Percentiles rank a stretch among this genome's conserved stretches.
Evolutionary conservation across 2,329 filamentous ascomycete genomes (phyloP).

Genomic region (Magnaporthiopsis incrustans): DNA sequence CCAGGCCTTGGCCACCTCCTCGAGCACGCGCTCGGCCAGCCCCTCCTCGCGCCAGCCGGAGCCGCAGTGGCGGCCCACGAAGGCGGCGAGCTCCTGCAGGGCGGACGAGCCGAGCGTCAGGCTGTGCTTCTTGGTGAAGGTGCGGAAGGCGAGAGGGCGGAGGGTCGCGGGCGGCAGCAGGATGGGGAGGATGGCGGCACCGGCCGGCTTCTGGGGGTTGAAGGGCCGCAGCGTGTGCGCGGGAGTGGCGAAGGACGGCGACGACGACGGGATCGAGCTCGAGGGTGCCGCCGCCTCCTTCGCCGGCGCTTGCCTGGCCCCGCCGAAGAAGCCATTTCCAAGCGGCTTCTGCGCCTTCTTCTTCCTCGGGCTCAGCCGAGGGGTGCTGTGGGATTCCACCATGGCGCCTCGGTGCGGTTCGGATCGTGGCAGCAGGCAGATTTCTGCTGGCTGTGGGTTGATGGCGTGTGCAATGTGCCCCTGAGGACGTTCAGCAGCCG

Average conservation of each 20-base stretch:
- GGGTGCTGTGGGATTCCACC: slow-evolving; percentile 11
- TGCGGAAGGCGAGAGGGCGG: slow-evolving; percentile 84
- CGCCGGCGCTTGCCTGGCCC: slow-evolving; percentile 17
- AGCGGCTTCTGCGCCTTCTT: slow-evolving; percentile 21
- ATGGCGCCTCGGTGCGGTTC: neutral
- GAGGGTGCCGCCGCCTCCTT: slow-evolving; percentile 18
- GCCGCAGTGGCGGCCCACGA: slow-evolving; percentile 89
- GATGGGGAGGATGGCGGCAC: slow-evolving; percentile 68
- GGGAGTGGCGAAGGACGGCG: slow-evolving; percentile 83
- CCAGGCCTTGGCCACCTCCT: slow-evolving; percentile 87
- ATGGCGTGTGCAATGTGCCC: neutral
- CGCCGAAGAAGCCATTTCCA: slow-evolving; percentile 30
- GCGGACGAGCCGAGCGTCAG: slow-evolving; percentile 85
- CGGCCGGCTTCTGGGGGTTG: slow-evolving; percentile 40
- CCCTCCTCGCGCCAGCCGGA: slow-evolving; percentile 96
- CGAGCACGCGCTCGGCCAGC: slow-evolving; percentile 81
- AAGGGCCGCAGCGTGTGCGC: slow-evolving; percentile 67
- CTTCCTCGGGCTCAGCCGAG: slow-evolving; percentile 19
- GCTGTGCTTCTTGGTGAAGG: slow-evolving; percentile 96
- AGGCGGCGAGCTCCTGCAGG: slow-evolving; percentile 73
- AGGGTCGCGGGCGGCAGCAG: slow-evolving; percentile 80
- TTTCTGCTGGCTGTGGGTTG: neutral
- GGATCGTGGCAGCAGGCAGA: neutral
- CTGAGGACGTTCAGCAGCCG: neutral
- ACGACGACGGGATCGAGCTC: slow-evolving; percentile 74